Evolutionary conservation across 139 green algal species (phyloP), one percentile per base, ranked within the genome.

Genomic region (Mesotaenium endlicherianum): DNA sequence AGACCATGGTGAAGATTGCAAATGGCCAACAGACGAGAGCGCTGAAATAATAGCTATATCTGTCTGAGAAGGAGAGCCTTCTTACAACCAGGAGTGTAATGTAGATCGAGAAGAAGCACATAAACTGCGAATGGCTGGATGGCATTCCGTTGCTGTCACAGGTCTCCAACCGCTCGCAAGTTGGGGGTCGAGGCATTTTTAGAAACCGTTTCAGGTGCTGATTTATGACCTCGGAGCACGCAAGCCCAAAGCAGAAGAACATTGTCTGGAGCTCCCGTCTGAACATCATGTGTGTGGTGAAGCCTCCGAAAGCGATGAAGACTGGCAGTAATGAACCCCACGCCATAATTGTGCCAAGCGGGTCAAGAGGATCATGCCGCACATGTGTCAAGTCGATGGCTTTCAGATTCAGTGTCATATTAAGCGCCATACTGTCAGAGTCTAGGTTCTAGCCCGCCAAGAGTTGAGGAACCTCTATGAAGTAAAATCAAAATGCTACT

Each of bases 61-160:
- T 26, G 36, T 84, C 77, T 20, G 41, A 36, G 36, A 59, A 76
- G 5, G 31, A 41, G 20, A 84, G 26, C 17, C 59, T 75, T 17
- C 45, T 17, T 31, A 55, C 16, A 6, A 79, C 77, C 17, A 75
- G 68, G 30, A 78, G 38, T 17, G 77, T 77, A 11, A 45, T 58
- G 47, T 71, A 84, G 20, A 70, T 75, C 31, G 77, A 53, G 39
- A 84, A 84, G 68, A 84, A 84, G 31, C 58, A 55, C 77, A 84
- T 84, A 53, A 68, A 84, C 17, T 84, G 77, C 43, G 77, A 75
- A 44, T 84, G 77, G 17, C 40, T 70, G 57, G 77, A 84, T 38
- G 77, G 77, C 77, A 84, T 84, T 0, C 77, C 77, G 36, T 84
- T 31, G 26, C 42, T 70, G 34, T 84, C 77, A 70, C 77, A 84